phyloP scores from a whole-genome alignment of 2,329 filamentous ascomycete genomes.

The Leptodontidium sp. region DNA sequence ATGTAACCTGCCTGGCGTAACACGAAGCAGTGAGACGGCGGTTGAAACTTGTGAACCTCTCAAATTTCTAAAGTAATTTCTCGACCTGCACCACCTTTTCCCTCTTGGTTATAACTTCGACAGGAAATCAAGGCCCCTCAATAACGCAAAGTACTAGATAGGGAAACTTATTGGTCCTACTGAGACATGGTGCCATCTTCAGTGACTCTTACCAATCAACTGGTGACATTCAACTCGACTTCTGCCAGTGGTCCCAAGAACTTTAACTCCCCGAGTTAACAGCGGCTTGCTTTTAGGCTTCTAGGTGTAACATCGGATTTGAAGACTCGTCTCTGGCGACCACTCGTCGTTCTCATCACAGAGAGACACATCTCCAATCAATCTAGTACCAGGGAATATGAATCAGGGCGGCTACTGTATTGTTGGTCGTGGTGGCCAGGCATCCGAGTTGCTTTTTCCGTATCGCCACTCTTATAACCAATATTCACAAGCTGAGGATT shows the following conservation, averaged over 20 bases:
- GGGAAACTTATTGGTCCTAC: neutral
- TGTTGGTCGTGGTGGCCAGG: neutral
- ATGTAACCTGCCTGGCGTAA: constrained; percentile 30
- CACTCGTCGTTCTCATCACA: neutral
- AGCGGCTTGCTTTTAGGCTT: neutral
- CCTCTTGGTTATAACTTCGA: neutral
- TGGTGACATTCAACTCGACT: neutral
- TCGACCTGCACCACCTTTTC: neutral
- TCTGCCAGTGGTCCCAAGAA: neutral
- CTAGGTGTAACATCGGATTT: constrained; percentile 1
- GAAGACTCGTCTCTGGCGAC: neutral
- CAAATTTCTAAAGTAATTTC: no score
- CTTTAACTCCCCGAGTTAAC: neutral
- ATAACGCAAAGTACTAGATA: neutral
- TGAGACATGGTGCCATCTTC: neutral
- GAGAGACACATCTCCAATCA: neutral
- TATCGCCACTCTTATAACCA: neutral
- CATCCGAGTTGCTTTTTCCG: neutral
- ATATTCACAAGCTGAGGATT: neutral
- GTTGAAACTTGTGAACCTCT: neutral
- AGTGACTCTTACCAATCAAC: neutral
- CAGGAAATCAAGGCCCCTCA: neutral
- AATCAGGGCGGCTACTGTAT: neutral
- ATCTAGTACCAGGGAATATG: neutral
- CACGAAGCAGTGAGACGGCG: constrained; percentile 22